Percentiles rank a stretch among this genome's conserved stretches.
phyloP scores from a whole-genome alignment of 2,329 filamentous ascomycete genomes.

The Aspergillus tanneri region DNA sequence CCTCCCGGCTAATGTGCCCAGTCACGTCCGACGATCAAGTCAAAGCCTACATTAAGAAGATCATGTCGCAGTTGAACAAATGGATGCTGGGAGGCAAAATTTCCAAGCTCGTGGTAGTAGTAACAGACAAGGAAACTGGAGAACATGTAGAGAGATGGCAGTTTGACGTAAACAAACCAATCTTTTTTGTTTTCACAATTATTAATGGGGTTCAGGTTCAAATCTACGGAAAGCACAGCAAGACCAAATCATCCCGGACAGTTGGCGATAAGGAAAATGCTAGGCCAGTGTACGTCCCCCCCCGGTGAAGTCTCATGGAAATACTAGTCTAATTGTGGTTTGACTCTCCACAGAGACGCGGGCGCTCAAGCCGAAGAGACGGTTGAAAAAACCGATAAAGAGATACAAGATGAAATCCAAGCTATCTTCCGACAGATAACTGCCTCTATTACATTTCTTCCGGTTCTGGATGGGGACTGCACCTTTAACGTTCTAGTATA shows the following conservation, averaged over 20 bases:
- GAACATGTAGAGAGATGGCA: conserved; percentile 97
- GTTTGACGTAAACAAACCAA: conserved; percentile 68
- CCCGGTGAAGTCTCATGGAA: not conserved
- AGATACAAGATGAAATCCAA: conserved; percentile 94
- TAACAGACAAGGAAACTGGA: conserved; percentile 94
- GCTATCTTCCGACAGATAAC: conserved; percentile 98
- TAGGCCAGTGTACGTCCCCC: conserved; percentile 50
- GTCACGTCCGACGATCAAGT: conserved; percentile 97
- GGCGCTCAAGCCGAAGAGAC: conserved; percentile 30
- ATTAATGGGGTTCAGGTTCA: conserved; percentile 48
- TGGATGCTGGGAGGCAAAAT: conserved; percentile 99
- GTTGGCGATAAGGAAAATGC: conserved; percentile 69
- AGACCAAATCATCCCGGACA: conserved; percentile 51
- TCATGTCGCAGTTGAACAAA: conserved; percentile 95
- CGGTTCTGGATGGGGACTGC: conserved; percentile 89
- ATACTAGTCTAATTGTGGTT: conserved; percentile 1
- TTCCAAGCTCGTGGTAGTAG: conserved; percentile 92
- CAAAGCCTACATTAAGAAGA: conserved; percentile 98
- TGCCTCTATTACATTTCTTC: conserved; percentile 92
- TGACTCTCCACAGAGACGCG: conserved; percentile 30
- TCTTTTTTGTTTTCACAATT: not conserved
- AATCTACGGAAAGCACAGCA: conserved; percentile 55
- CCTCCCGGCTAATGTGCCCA: conserved; percentile 33
- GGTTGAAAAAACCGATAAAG: conserved; percentile 79
- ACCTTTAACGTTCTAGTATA: conserved; percentile 99